phyloP scores from a whole-genome alignment of 2,329 filamentous ascomycete species.

The Monosporascus sp. region DNA sequence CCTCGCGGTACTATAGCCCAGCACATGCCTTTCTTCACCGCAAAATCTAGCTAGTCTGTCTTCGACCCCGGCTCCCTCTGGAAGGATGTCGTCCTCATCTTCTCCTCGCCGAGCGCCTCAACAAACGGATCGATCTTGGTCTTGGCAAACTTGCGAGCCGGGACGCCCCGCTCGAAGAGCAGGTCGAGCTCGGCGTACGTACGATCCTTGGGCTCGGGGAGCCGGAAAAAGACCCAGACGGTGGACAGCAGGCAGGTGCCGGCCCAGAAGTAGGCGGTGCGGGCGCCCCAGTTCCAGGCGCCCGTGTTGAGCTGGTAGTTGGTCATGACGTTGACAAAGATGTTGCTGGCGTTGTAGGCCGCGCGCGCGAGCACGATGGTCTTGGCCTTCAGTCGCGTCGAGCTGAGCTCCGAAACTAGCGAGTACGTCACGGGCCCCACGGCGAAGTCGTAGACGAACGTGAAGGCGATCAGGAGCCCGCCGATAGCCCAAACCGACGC shows the following conservation, averaged over 20 bases:
- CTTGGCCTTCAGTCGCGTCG: constrained; percentile 48
- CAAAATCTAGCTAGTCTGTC: too few relatives aligned
- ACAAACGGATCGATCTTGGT: constrained; percentile 34
- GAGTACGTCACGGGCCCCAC: constrained; percentile 51
- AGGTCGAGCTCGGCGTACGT: constrained; percentile 41
- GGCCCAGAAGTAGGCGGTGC: constrained; percentile 42
- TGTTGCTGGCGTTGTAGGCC: constrained; percentile 43
- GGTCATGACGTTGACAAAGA: constrained; percentile 45
- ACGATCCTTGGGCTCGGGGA: constrained; percentile 49
- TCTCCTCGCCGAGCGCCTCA: constrained; percentile 2
- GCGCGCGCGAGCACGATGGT: constrained; percentile 48
- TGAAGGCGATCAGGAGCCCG: constrained; percentile 45
- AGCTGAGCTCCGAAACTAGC: constrained; percentile 48
- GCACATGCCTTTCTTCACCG: too few relatives aligned
- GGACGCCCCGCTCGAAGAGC: constrained; percentile 33
- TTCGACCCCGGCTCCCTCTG: too few relatives aligned
- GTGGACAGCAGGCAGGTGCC: constrained; percentile 43
- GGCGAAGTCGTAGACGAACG: constrained; percentile 49
- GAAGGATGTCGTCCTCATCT: neutral
- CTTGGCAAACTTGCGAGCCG: constrained; percentile 35
- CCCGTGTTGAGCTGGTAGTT: constrained; percentile 43
- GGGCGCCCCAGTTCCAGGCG: constrained; percentile 44
- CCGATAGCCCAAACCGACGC: constrained; percentile 38
- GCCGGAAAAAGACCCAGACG: constrained; percentile 44
- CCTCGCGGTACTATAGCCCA: too few relatives aligned